Evolutionary conservation across 2,329 filamentous ascomycete species (phyloP), one percentile per base, ranked within the genome.

Genomic region (Cladosporium halotolerans): DNA sequence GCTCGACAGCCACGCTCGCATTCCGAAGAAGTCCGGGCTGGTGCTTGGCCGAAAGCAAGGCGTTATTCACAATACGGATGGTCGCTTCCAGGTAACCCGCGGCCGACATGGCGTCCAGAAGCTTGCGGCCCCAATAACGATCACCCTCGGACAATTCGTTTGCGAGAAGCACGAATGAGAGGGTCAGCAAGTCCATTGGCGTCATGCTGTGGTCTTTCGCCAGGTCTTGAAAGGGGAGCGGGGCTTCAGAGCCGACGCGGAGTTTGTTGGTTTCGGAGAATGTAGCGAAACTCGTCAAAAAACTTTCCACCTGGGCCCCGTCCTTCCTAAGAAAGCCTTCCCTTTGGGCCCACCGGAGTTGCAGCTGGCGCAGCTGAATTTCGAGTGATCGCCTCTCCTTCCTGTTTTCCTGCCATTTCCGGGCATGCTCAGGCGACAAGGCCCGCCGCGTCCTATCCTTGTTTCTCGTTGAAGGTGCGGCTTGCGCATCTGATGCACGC

Each of bases 21-120:
- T 42, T 52, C 6, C 56, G 49, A 39, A 66, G 52, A 7, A 55
- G 19, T 1, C 32, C 40, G 11, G 58, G 60, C 36, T 56, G 58
- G 41, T 54, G 53, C 7, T 40, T 46, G 9, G 49, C 28, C 13
- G 41, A 38, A 31, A 55, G 11, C 16, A 62, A 45, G 8, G 57
- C 59, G 23, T 64, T 56, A 7, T 51, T 59, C 55, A 65, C 55
- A 36, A 66, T 51, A 4, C 45, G 47, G 14, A 65, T 57, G 9
- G 62, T 65, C 5, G 62, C 55, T 33, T 63, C 59, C n/a, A 52
- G 52, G 14, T 57, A 43, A 3, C 64, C 62, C 2, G 50, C 56
- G 14, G 58, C 56, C 31, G 59, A 60, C 32, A 62, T 46, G 9
- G 59, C 57, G 13, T 58, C 56, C 32, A 64, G 34, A 52, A 66